These are phyloP conservation scores for Fusarium bulbicola DNA, from an alignment of 2,329 filamentous ascomycete species.

Conservation along the genomic window DNA sequence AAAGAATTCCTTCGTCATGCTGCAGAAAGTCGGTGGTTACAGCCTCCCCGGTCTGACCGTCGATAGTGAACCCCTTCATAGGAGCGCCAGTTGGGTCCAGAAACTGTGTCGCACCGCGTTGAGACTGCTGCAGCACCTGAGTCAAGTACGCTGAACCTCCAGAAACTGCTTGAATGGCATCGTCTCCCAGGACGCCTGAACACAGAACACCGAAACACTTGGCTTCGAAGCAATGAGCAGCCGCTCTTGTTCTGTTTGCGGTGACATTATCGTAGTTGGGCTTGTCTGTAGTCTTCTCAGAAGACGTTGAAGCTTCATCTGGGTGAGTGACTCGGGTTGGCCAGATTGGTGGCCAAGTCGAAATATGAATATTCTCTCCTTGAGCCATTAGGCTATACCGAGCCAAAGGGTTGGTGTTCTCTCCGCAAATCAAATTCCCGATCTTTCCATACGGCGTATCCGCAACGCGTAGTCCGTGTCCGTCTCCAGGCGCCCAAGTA, in stretches of 20 bases:
- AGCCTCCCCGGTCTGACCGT: constrained; percentile 26
- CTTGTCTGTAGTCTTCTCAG: accelerated
- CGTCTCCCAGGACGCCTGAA: constrained; percentile 52
- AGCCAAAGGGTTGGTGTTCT: constrained; percentile 66
- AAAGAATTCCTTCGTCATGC: constrained; percentile 58
- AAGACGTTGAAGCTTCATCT: accelerated
- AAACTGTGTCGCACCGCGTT: constrained; percentile 59
- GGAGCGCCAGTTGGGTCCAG: constrained; percentile 59
- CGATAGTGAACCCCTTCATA: constrained; percentile 50
- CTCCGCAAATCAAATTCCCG: constrained; percentile 63
- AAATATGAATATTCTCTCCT: constrained; percentile 64
- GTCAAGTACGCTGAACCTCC: constrained; percentile 43
- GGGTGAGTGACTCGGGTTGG: constrained; percentile 50
- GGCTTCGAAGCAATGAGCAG: constrained; percentile 66
- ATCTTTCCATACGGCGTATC: constrained; percentile 57
- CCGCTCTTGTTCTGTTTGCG: constrained; percentile 61
- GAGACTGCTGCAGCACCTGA: constrained; percentile 48
- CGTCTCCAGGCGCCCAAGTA: constrained; percentile 63
- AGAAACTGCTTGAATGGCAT: constrained; percentile 49
- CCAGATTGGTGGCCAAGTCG: constrained; percentile 65
- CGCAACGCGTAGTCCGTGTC: constrained; percentile 57
- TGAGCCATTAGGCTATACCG: constrained; percentile 62
- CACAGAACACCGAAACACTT: constrained; percentile 65
- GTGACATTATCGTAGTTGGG: constrained; percentile 63
- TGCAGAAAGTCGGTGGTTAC: constrained; percentile 51